A percentile compares a stretch with the other conserved stretches of the same genome.
Evolutionary conservation across 805 yeast species (phyloP).

Genomic region (Helenozyma rhizophorensis): DNA sequence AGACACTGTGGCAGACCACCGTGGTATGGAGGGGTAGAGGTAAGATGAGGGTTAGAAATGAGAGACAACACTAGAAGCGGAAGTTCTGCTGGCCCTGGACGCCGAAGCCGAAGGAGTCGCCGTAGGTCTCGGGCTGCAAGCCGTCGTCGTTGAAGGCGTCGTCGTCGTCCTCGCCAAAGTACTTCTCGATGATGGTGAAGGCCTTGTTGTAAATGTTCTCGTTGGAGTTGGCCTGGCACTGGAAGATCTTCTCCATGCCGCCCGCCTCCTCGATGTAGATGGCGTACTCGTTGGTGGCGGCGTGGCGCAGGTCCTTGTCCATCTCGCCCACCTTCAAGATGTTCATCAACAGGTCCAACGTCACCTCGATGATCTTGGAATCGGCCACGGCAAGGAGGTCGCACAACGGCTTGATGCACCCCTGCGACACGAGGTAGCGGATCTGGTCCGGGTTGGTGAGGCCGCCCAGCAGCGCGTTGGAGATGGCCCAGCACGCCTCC

Average conservation of each 20-base stretch:
- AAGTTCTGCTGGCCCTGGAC: constrained; percentile 56
- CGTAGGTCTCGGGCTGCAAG: constrained; percentile 70
- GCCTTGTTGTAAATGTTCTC: constrained; percentile 92
- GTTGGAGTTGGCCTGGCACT: constrained; percentile 87
- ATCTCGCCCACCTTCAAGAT: constrained; percentile 91
- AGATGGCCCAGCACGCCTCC: constrained; percentile 99
- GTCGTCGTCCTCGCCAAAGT: constrained; percentile 80
- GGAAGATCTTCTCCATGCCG: constrained; percentile 93
- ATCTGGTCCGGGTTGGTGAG: constrained; percentile 88
- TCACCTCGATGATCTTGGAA: constrained; percentile 86
- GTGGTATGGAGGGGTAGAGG: no score
- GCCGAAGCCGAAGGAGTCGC: constrained; percentile 87
- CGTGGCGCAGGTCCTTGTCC: constrained; percentile 74
- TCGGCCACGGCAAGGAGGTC: constrained; percentile 87
- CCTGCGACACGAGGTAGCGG: constrained; percentile 87
- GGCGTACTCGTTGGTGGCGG: constrained; percentile 78
- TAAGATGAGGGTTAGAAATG: no score
- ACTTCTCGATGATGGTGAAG: constrained; percentile 82
- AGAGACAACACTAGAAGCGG: constrained; percentile 21
- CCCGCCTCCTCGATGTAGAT: constrained; percentile 95
- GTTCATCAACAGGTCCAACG: constrained; percentile 92
- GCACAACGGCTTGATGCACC: constrained; percentile 95
- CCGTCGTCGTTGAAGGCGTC: constrained; percentile 64
- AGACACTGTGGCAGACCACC: no score
- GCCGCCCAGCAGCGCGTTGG: constrained; percentile 97